Base-by-base conservation (phyloP, 129 eudicot genomes). In the Gnaphalium uliginosum region DNA sequence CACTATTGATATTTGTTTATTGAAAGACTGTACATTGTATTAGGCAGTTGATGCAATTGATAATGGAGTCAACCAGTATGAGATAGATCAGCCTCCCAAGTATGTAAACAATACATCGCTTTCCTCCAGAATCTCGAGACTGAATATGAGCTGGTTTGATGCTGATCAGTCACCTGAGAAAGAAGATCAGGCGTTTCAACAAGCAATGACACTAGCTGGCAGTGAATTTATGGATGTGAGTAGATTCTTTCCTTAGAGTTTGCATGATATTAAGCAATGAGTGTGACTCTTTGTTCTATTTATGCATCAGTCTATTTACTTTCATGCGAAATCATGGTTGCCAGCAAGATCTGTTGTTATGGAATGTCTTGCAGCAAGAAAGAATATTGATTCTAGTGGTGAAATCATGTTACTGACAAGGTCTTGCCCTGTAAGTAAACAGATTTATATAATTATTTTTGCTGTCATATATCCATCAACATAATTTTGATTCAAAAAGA, bases 21-120 rank as follows among this genome's bases (percentile, higher is more conserved):
- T 69, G 22, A 14, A 43, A 43, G 18, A 68, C 62, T 48, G 46
- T 60, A 60, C 41, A 64, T 24, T 75, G 56, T 73, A 24, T 53
- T 79, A 93, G 96, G 96, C 96, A 46, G 90, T 93, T 79, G 98
- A 93, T 93, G 98, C 96, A 27, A 66, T 93, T 67, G 98, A 93
- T 76, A 93, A 90, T 83, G 98, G 98, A 77, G 82, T 86, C 65
- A 93, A 86, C 83, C 96, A 80, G 69, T 93, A 86, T 68, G 96
- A 90, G 43, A 84, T 87, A 8, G 89, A 88, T 60, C 85, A 77
- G 81, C 92, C 92, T 26, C 90, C 95, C 41, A 88, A 80, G 78
- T 93, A 90, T 76, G 92, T 86, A 33, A 93, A 90, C 73, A 90
- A 90, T 64, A 90, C 96, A 35, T 83, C 84, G 79, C 72, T 93